Base-by-base conservation (phyloP, 169 alveolate species). In the Sarcocystis neurona region DNA sequence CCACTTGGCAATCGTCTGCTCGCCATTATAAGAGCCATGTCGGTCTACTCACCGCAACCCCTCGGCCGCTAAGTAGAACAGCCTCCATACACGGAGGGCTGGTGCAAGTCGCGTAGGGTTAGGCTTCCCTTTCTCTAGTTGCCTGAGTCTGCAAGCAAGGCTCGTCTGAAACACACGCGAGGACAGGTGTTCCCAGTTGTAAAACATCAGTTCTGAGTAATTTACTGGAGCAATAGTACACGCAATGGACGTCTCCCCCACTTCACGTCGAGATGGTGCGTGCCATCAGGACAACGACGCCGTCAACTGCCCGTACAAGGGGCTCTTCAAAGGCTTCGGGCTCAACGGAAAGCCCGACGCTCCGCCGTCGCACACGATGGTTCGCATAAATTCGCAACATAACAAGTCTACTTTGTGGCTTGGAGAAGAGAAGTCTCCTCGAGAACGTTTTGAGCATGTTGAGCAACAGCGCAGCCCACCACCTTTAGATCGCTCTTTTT, bases 291-390 rank as follows among this genome's bases (percentile, higher is more conserved):
- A 72, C 30, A 44, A 27, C 23, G 60, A 41, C 34, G 82, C 82
- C n/a, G n/a, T n/a, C 27, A 72, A 72, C 15, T 56, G 34, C 37
- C 82, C 82, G 50, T 72, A 72, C 58, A 56, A 72, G 6, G 82
- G 82, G 15, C 48, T 72, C 18, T 72, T 72, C 82, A 72, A 72
- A 39, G 82, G 82, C n/a, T 23, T 72, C 34, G 82, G 82, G 27
- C 39, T 6, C 27, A 18, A 15, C 37, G 27, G 37, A 48, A 0
- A 6, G 30, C 23, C 48, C 12, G 60, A 10, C 27, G 30, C 32
- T 3, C 82, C n/a, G n/a, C n/a, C n/a, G n/a, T n/a, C n/a, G n/a
- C n/a, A 72, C 41, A 15, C 82, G 0, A 34, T 20, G 15, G 82
- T 39, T 44, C 82, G 82, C 15, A n/a, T 37, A 32, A 72, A 44